Base-by-base conservation (phyloP, 2,329 filamentous ascomycete species). In the Epichloe uncinata region DNA sequence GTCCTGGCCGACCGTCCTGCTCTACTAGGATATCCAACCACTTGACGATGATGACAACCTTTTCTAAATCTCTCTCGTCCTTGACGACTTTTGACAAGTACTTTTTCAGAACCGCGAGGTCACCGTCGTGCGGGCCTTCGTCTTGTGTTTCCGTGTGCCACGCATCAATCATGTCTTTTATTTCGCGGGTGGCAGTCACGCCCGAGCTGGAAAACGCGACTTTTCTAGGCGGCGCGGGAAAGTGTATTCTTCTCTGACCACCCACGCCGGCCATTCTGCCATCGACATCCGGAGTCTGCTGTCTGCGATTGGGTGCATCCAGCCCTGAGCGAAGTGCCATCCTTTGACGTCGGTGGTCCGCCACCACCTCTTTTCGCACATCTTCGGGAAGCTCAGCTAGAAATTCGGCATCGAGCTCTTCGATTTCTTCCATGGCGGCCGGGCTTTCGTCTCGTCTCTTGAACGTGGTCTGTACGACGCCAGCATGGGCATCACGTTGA, bases 381-480 rank as follows among this genome's bases (percentile, higher is more conserved):
- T 95, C 87, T 55, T 85, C 82, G 0, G 91, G 91, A 1, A 97
- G 72, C 15, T 89, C 88, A 1, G 84, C 80, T 3, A 97, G 79
- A 59, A 96, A 90, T 0, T 82, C 81, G 0, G 78, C 71, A 51
- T 87, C 84, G 3, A 87, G 66, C 41, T 77, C 73, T 45, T 74
- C 72, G 1, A 70, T 54, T 5, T 65, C 66, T 6, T 72, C 61
- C 1, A 58, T 56, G 13, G 51, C 53, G 0, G 56, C 54, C 3
- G 50, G 50, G 20, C 47, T 55, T 3, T 67, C 63, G 3, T 62
- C 61, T 5, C 54, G 52, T 42, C 61, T 55, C 16, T 69, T 66
- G 57, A 94, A 87, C 58, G 77, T 90, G 1, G 87, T 84, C 65
- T 93, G 88, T 3, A 81, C 77, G 1, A 90, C 71, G 8, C 76